Base-by-base conservation (phyloP, 345 rosid genomes). In the Eucalyptus paniculata region DNA sequence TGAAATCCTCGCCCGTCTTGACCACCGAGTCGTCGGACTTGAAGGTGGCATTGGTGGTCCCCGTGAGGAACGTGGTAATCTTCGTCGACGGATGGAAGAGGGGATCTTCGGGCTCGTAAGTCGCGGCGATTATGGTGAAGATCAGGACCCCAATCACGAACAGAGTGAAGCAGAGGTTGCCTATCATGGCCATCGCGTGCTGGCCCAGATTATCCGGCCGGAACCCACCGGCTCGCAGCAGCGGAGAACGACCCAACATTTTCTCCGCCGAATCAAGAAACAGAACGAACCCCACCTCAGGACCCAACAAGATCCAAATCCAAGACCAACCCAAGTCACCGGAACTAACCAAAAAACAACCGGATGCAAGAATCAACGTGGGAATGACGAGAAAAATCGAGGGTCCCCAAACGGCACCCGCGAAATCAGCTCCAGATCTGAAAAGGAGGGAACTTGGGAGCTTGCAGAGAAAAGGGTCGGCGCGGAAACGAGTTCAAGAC, bases 41-140 rank as follows among this genome's bases (percentile, higher is more conserved):
- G 89, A 97, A 91, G 2, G 99, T 98, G 89, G 99, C 97, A 92
- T 96, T 97, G 2, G 97, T 96, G 23, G 88, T 93, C 56, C 98
- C 96, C 5, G 98, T 96, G 89, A 98, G 95, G 93, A 94, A 96
- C n/a, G 94, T 91, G 40, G 97, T 95, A 90, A 97, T 96, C 91
- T 94, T 96, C 37, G 96, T 93, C 4, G 99, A 93, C 86, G 98
- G 98, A 92, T 95, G 97, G 89, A 97, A 97, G 24, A 97, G 95
- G 19, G 98, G 98, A 86, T 97, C 98, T 83, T 96, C 98, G 2
- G 99, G 99, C 69, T 98, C 93, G 90, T 97, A 97, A 5, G 98
- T 97, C 8, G 99, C 98, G 40, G 99, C 98, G 86, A 98, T 96
- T 47, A 98, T 93, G 58, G 99, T 98, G 95, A 98, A 97, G 86